Conservation (phyloP, 257 asterid genomes). For the Solanum bulbocastanum region DNA sequence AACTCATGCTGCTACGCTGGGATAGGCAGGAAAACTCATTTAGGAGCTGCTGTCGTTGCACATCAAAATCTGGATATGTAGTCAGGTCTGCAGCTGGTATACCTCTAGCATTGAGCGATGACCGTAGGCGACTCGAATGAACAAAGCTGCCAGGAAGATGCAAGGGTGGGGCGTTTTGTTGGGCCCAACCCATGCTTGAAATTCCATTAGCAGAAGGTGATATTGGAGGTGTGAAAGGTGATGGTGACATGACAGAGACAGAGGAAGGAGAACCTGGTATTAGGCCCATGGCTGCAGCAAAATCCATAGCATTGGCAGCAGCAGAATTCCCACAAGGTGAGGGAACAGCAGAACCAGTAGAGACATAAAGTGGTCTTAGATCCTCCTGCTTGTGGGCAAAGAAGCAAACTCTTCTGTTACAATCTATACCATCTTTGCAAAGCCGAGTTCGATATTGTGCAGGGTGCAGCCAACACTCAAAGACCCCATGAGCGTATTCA, state of each 20-base stretch:
- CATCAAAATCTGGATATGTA: slow-evolving; percentile 33
- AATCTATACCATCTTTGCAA: slow-evolving; percentile 9
- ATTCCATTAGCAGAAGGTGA: slow-evolving; percentile 54
- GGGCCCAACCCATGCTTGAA: slow-evolving; percentile 50
- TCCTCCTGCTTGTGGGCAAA: slow-evolving; percentile 8
- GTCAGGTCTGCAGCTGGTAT: slow-evolving; percentile 31
- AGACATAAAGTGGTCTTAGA: slow-evolving; percentile 1
- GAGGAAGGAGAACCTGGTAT: slow-evolving; percentile 62
- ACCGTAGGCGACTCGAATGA: slow-evolving; percentile 63
- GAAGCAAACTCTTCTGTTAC: slow-evolving; percentile 9
- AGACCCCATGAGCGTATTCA: slow-evolving; percentile 12
- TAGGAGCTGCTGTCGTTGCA: slow-evolving; percentile 36
- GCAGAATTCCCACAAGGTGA: slow-evolving; percentile 14
- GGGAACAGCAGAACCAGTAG: slow-evolving; percentile 5
- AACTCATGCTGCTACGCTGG: slow-evolving; percentile 16
- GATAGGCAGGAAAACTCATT: slow-evolving; percentile 33
- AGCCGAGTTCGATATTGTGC: slow-evolving; percentile 13
- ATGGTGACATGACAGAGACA: slow-evolving; percentile 34
- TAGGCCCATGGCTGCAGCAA: slow-evolving; percentile 39
- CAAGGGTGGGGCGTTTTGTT: slow-evolving; percentile 54
- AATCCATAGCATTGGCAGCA: slow-evolving; percentile 4
- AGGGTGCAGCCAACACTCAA: slow-evolving; percentile 12
- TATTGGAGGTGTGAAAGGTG: slow-evolving; percentile 64
- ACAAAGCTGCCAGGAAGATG: slow-evolving; percentile 64
- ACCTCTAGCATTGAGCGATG: slow-evolving; percentile 58